Evolutionary conservation across 1,284 basidiomycete species (phyloP).

Genomic region (Tetrapyrgos nigripes): DNA sequence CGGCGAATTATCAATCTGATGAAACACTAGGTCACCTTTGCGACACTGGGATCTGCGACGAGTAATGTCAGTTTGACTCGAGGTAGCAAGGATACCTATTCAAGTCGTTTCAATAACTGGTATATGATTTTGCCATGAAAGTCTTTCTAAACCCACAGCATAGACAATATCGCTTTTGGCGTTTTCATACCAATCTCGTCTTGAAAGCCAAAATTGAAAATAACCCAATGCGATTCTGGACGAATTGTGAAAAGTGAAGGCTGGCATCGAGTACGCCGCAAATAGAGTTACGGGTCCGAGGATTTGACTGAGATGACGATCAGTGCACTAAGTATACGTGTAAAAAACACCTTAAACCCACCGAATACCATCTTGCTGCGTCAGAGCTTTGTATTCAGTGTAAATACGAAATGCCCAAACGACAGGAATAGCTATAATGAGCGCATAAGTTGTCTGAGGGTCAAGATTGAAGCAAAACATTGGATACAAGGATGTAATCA

Average conservation of each 20-base stretch:
- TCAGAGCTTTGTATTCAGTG: not conserved
- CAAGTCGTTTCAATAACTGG: not conserved
- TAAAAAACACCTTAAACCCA: not conserved
- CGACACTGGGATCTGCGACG: not conserved
- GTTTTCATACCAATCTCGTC: not conserved
- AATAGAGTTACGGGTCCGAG: not conserved
- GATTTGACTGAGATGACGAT: not conserved
- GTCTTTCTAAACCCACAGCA: not conserved
- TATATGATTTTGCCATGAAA: not conserved
- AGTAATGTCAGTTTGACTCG: not conserved
- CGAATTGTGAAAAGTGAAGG: not conserved
- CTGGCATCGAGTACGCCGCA: not conserved
- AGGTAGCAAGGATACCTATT: not conserved
- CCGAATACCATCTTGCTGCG: not conserved
- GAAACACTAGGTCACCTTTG: not conserved
- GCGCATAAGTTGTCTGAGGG: not conserved
- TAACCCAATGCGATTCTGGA: not conserved
- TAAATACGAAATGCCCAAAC: not conserved
- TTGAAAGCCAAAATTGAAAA: not conserved
- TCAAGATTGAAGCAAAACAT: not conserved
- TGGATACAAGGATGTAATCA: no score
- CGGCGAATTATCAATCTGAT: no score
- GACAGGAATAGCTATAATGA: not conserved
- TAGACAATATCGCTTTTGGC: not conserved
- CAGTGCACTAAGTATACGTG: not conserved